Base-by-base conservation (phyloP, 805 yeast genomes). In the Teunomyces lycoperdinae region DNA sequence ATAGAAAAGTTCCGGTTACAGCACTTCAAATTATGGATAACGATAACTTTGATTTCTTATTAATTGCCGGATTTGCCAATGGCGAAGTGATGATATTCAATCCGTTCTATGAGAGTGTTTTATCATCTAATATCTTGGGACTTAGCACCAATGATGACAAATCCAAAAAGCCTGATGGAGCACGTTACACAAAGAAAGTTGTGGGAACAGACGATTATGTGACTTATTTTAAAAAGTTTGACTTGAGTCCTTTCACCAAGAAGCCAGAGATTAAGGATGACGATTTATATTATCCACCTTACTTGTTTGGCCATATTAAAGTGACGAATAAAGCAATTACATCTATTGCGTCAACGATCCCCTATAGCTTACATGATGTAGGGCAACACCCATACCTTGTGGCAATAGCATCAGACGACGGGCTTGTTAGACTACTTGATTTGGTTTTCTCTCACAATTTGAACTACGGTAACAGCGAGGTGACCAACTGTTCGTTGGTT, bases 341-440 rank as follows among this genome's bases (percentile, higher is more conserved):
- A 0, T 54, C 70, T 27, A 67, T 73, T 9, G 57, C 68, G 3
- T 65, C 73, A 9, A 68, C 74, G 0, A 47, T 67, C 9, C 58
- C 66, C 1, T 54, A 58, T 39, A 51, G 45, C 26, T 41, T 35
- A 24, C 33, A 30, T 6, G 47, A 48, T 5, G 42, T 30, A 6
- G 14, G 32, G n/a, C 30, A 17, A 47, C 71, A 79, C 54, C 74
- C 88, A 61, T 42, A 62, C 62, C 55, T 57, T 78, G 5, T 45
- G 6, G 78, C 82, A 0, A 58, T 82, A n/a, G 79, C 85, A 0
- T 70, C 81, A 5, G 86, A 81, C 50, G 89, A 85, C 58, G 94
- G 90, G 2, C 77, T 76, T 50, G 66, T 83, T 24, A 66, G 86
- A 42, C 55, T 86, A 13, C 67, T 86, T 42, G 85, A 84, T 58